These are phyloP conservation scores for Rhododendron molle DNA, from an alignment of 148 eudicot species.

Conservation along the genomic window DNA sequence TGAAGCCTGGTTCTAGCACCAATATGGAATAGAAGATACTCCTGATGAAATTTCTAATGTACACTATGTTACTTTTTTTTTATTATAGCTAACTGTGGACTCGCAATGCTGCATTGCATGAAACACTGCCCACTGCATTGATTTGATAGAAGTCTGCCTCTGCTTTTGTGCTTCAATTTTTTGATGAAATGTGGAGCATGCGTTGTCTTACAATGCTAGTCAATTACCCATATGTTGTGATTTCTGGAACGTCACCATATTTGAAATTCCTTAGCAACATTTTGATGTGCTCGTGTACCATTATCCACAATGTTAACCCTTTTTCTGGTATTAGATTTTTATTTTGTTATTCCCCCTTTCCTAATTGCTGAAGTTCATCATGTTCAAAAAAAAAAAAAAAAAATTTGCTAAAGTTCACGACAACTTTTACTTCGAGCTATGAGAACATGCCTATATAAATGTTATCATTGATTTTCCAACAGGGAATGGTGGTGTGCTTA, in stretches of 20 bases:
- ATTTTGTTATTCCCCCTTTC: background rate
- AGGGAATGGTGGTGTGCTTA: background rate
- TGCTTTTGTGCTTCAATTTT: background rate
- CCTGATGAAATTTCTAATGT: background rate
- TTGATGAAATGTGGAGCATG: background rate
- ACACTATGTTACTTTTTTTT: background rate
- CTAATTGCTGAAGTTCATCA: background rate
- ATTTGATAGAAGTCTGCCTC: background rate
- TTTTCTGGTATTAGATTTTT: background rate
- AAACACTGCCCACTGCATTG: background rate
- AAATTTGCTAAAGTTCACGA: background rate
- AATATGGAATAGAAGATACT: background rate
- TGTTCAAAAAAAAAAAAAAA: no score
- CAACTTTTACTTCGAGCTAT: background rate
- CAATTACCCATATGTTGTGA: background rate
- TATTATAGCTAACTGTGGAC: background rate
- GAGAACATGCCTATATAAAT: background rate
- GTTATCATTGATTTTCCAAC: background rate
- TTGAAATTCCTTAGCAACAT: background rate
- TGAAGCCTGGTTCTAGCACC: background rate
- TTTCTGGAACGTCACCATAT: background rate
- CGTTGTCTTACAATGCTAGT: background rate
- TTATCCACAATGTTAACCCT: background rate
- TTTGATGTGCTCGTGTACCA: background rate
- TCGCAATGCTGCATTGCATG: background rate